Conservation (phyloP, 176 grass and related monocot genomes). For the Neostapfia colusana region DNA sequence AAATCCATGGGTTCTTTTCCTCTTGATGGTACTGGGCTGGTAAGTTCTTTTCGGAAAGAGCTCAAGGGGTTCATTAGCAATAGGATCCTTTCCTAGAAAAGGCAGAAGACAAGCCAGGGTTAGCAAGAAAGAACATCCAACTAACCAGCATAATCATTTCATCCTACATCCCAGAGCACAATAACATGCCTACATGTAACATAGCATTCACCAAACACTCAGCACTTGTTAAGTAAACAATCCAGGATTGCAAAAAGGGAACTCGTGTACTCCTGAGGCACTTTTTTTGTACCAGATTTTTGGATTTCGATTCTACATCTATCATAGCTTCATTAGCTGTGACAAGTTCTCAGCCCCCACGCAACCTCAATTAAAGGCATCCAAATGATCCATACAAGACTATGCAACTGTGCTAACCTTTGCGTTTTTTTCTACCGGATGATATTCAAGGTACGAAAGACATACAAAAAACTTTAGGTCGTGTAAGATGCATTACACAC, state of each 20-base stretch:
- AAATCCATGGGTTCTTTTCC: slow-evolving; percentile 82
- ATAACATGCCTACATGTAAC: background rate
- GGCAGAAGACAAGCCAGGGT: background rate
- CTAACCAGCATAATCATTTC: slow-evolving; percentile 12
- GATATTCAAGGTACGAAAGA: slow-evolving; percentile 1
- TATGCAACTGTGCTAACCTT: background rate
- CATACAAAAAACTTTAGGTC: background rate
- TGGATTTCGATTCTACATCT: background rate
- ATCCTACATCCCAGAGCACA: background rate
- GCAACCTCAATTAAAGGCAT: background rate
- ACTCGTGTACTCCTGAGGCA: slow-evolving; percentile 8
- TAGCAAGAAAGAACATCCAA: slow-evolving; percentile 4
- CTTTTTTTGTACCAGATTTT: slow-evolving; percentile 9
- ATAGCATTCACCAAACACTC: background rate
- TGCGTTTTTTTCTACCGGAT: background rate
- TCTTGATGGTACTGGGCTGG: slow-evolving; percentile 87
- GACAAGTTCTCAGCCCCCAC: background rate
- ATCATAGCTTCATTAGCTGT: background rate
- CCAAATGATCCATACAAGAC: background rate
- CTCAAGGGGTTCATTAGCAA: slow-evolving; percentile 58
- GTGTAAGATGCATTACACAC: background rate
- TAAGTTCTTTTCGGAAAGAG: slow-evolving; percentile 82
- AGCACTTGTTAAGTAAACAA: slow-evolving; percentile 4
- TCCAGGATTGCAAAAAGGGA: background rate
- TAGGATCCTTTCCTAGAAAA: slow-evolving; percentile 62